Evolutionary conservation across 176 grass and related monocot genomes (phyloP).

Genomic region (Aegilops speltoides): DNA sequence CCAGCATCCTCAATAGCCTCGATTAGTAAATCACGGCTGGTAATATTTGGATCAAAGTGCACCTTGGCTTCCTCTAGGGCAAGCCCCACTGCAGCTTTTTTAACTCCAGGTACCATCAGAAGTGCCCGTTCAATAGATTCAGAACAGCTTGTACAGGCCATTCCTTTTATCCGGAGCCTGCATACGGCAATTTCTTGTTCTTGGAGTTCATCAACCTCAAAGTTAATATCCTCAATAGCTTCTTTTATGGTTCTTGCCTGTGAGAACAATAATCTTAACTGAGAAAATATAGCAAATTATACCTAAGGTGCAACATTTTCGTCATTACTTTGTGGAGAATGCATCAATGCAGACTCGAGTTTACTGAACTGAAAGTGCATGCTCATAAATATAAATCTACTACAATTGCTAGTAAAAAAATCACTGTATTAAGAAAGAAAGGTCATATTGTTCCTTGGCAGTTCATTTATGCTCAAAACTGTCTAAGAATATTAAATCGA

Average conservation of each 20-base stretch:
- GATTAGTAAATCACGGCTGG: slow-evolving; percentile 49
- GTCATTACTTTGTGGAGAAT: neutral
- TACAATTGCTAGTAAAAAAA: neutral
- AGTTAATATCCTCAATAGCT: slow-evolving; percentile 72
- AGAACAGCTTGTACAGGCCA: slow-evolving; percentile 97
- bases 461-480: neutral
- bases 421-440: neutral
- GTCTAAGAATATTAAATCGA: neutral
- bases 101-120: slow-evolving; percentile 85
- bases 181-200: slow-evolving; percentile 89
- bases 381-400: neutral
- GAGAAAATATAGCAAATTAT: slow-evolving; percentile 12
- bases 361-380: slow-evolving; percentile 8
- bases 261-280: slow-evolving; percentile 19
- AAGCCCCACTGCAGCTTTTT: slow-evolving; percentile 90
- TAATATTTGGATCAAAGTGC: slow-evolving; percentile 88
- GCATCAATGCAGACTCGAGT: neutral
- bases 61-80: slow-evolving; percentile 97
- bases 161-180: slow-evolving; percentile 93
- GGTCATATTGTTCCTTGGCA: neutral
- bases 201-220: slow-evolving; percentile 71
- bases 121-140: slow-evolving; percentile 86
- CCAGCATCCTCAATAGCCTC: slow-evolving; percentile 97
- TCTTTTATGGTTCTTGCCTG: slow-evolving; percentile 77
- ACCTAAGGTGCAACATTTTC: neutral